phyloP scores from a whole-genome alignment of 306 rosid genomes.

The Glycine tomentella region DNA sequence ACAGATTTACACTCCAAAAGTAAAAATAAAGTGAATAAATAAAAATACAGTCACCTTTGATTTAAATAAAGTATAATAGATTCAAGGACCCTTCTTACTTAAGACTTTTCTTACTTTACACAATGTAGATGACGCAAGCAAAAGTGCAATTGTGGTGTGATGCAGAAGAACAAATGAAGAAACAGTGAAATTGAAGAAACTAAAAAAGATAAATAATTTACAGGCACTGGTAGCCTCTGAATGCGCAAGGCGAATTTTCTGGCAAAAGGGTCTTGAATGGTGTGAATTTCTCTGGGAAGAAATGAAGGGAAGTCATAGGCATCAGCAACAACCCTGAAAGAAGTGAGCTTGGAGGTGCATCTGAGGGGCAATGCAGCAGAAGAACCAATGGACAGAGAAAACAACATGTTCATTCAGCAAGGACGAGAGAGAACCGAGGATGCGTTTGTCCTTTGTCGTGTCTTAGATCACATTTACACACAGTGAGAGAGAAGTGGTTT shows the following conservation, averaged over 20 bases:
- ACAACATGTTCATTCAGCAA: background rate
- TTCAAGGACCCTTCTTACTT: background rate
- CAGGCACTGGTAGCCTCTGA: slow-evolving; percentile 71
- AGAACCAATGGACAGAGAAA: background rate
- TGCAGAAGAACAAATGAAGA: background rate
- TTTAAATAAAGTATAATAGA: background rate
- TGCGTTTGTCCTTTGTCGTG: background rate
- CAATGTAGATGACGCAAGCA: background rate
- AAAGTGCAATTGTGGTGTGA: background rate
- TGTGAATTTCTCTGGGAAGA: slow-evolving; percentile 70
- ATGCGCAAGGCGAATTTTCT: slow-evolving; percentile 75
- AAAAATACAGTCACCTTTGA: too few relatives aligned
- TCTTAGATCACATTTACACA: background rate
- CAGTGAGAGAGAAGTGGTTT: background rate
- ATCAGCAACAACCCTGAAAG: slow-evolving; percentile 36
- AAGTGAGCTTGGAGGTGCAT: slow-evolving; percentile 1
- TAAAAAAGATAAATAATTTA: slow-evolving; percentile 8
- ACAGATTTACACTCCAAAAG: background rate
- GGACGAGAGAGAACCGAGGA: background rate
- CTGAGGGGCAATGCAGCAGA: slow-evolving; percentile 6
- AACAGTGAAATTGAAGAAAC: background rate
- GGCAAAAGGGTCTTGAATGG: slow-evolving; percentile 73
- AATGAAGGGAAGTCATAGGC: slow-evolving; percentile 68
- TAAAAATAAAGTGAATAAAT: background rate
- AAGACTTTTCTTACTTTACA: background rate